Evolutionary conservation across 345 rosid species (phyloP).

Genomic region (Cardamine chenopodiifolia): DNA sequence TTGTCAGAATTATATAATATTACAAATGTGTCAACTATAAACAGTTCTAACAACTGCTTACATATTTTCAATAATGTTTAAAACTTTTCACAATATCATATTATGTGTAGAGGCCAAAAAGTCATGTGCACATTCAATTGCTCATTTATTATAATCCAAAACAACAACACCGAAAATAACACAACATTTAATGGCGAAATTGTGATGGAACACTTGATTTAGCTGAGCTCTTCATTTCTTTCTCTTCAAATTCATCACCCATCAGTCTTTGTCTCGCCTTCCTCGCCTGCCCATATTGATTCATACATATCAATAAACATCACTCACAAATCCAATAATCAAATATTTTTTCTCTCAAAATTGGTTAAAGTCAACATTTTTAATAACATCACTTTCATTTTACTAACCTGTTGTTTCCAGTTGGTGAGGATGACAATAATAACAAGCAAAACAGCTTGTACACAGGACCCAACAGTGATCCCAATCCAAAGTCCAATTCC

Average conservation of each 20-base stretch:
- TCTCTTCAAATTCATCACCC: conserved; percentile 34
- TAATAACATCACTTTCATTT: conserved; percentile 9
- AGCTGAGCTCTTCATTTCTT: conserved; percentile 31
- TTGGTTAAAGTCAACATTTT: not conserved
- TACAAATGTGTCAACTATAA: no score
- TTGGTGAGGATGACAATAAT: conserved; percentile 35
- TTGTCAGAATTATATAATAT: no score
- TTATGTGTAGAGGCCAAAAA: conserved; percentile 17
- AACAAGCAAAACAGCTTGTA: conserved; percentile 38
- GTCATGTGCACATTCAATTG: conserved; percentile 11
- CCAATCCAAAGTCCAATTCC: conserved; percentile 46
- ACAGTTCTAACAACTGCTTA: not conserved
- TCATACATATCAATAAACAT: not conserved
- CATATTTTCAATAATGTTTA: not conserved
- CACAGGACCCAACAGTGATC: conserved; percentile 39
- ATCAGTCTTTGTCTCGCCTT: conserved; percentile 38
- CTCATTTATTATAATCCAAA: not conserved
- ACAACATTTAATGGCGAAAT: conserved; percentile 13
- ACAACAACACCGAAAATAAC: conserved; percentile 5
- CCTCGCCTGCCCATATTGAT: conserved; percentile 25
- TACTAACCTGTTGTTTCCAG: conserved; percentile 47
- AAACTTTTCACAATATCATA: not conserved
- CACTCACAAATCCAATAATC: not conserved
- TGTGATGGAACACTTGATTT: not conserved
- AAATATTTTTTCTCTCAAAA: not conserved